phyloP scores from a whole-genome alignment of 768 basidiomycete genomes.

The Hygrophoropsis aurantiaca region DNA sequence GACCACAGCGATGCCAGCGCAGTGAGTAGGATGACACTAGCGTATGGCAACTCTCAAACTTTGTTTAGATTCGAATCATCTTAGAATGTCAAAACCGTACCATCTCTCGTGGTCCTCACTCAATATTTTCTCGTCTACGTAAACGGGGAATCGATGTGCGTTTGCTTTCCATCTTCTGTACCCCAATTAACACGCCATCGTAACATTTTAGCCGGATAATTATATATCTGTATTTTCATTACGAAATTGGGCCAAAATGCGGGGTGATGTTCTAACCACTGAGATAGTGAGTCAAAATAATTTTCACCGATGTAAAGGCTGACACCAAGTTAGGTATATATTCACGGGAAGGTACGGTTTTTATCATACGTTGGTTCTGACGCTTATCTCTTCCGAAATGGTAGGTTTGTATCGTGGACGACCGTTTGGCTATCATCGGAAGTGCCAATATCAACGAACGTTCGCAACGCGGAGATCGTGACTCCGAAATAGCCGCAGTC shows the following conservation, averaged over 20 bases:
- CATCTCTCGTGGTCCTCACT: slow-evolving; percentile 84
- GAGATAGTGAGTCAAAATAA: slow-evolving; percentile 61
- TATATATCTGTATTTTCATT: slow-evolving; percentile 91
- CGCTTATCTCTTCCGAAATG: no score
- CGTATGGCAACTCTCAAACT: slow-evolving; percentile 1
- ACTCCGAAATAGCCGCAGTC: slow-evolving; percentile 92
- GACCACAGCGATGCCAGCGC: slow-evolving; percentile 93
- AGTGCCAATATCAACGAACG: slow-evolving; percentile 99
- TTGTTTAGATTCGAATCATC: slow-evolving; percentile 81
- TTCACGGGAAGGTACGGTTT: slow-evolving; percentile 70
- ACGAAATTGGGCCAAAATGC: slow-evolving; percentile 91
- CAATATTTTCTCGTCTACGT: slow-evolving; percentile 83
- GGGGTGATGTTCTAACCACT: slow-evolving; percentile 79
- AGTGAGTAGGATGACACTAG: slow-evolving; percentile 43
- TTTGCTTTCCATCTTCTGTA: slow-evolving; percentile 8
- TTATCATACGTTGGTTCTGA: no score
- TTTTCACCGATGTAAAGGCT: slow-evolving; percentile 3
- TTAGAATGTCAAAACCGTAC: slow-evolving; percentile 93
- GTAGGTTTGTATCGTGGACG: slow-evolving; percentile 80
- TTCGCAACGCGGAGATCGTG: slow-evolving; percentile 92
- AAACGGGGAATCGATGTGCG: slow-evolving; percentile 88
- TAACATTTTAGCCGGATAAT: slow-evolving; percentile 77
- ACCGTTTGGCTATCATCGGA: slow-evolving; percentile 90
- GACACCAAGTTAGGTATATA: slow-evolving; percentile 62
- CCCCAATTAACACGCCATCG: not conserved